A percentile compares a stretch with the other conserved stretches of the same genome.
Conservation (phyloP, 129 eudicot species). For the Lactuca saligna region DNA sequence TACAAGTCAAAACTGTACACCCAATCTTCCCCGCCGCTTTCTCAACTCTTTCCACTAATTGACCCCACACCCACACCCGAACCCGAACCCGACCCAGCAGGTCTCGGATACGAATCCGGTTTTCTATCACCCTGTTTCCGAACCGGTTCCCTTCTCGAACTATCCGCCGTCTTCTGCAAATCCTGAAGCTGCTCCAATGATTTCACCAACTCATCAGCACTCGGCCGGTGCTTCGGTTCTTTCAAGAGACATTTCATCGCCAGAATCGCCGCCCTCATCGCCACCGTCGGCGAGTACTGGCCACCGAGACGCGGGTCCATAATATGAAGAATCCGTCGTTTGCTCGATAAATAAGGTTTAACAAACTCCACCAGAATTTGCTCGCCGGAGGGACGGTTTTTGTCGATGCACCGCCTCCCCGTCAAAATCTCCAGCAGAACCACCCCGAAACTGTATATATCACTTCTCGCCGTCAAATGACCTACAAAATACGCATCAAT, state of each 20-base stretch:
- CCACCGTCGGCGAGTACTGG: constrained; percentile 60
- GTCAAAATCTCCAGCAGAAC: constrained; percentile 81
- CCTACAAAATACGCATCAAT: constrained; percentile 43
- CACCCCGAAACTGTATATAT: constrained; percentile 88
- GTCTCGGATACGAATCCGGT: constrained; percentile 21
- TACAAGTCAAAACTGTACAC: constrained; percentile 27
- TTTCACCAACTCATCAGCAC: constrained; percentile 64
- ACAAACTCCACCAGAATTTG: constrained; percentile 72
- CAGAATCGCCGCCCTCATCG: constrained; percentile 57
- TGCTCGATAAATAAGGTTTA: constrained; percentile 65
- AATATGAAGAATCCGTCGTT: constrained; percentile 53
- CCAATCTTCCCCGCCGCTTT: background rate
- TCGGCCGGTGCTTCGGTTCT: constrained; percentile 66
- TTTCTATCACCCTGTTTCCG: constrained; percentile 19
- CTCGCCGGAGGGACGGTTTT: constrained; percentile 66
- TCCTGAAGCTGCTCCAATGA: constrained; percentile 62
- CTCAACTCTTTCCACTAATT: constrained; percentile 19
- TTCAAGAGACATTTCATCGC: constrained; percentile 63
- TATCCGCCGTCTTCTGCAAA: constrained; percentile 35
- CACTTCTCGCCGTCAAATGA: constrained; percentile 77
- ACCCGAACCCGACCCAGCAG: background rate
- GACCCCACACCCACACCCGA: background rate
- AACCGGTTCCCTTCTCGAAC: constrained; percentile 32
- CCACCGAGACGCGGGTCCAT: constrained; percentile 76
- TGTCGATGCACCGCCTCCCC: constrained; percentile 74